Evolutionary conservation across 306 rosid genomes (phyloP), one percentile per base, ranked within the genome.

Genomic region (Quercus cerris): DNA sequence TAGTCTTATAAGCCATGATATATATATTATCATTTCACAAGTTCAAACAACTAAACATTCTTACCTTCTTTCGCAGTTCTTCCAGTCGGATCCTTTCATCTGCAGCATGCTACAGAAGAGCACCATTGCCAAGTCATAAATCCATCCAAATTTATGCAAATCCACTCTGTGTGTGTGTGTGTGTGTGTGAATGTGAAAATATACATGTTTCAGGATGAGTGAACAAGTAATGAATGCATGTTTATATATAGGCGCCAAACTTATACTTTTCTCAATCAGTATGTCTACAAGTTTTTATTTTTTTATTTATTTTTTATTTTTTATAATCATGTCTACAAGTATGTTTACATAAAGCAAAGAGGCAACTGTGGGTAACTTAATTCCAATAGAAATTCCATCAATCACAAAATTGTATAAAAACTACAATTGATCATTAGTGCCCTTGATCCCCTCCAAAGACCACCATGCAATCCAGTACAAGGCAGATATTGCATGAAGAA

Each of bases 31-130:
- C 70, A 75, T 80, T 68, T 73, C 35, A 78, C 38, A 61, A 44
- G 64, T 73, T 83, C 27, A 75, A 81, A 31, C 31, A 80, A 44
- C 31, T 19, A 71, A 77, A 80, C 31, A 70, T 28, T 64, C 71
- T 81, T 78, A 94, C 98, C 97, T 92, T 92, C 75, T 87, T 90
- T 75, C 94, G 94, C 80, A 94, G 80, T 81, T 94, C 98, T 90
- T 94, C 97, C 75, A 94, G 78, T 73, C 92, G 87, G 67, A 94
- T 92, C 88, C 97, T 89, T 89, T 94, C 98, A 83, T 94, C 98
- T 74, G 97, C 98, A 76, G 98, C 97, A 80, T 94, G 97, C 98
- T 94, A 93, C 33, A 66, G 80, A 77, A 74, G 76, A 78, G 4
- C 74, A 76, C 63, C 49, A 79, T 62, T 30, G 41, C 77, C 20